Evolutionary conservation across 1,139 yeast genomes (phyloP).

Genomic region (Taiozyma sp.): DNA sequence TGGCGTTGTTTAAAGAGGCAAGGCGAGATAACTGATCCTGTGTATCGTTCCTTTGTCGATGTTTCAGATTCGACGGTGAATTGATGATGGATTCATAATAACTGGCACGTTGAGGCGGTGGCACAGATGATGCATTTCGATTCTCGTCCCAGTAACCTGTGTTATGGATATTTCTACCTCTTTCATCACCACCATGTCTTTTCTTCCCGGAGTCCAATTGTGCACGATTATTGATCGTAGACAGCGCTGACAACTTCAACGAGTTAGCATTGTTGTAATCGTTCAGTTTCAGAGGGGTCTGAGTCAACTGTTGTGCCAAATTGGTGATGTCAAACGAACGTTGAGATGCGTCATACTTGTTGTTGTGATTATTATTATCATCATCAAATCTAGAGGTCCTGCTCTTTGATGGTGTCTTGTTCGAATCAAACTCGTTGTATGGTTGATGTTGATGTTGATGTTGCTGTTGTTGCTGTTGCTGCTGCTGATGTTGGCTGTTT

Average conservation of each 20-base stretch:
- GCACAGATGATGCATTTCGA: conserved; percentile 14
- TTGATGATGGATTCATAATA: conserved; percentile 11
- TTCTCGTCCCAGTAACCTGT: conserved; percentile 19
- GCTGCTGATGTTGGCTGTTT: conserved; percentile 4
- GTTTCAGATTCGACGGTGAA: conserved; percentile 4
- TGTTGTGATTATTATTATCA: conserved; percentile 5
- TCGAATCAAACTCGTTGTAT: conserved; percentile 8
- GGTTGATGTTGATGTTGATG: conserved; percentile 4
- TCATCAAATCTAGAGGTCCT: conserved; percentile 16
- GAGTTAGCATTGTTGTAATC: conserved; percentile 42
- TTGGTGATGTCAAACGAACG: conserved; percentile 33
- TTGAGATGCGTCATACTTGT: conserved; percentile 34
- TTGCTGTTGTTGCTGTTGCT: conserved; percentile 5
- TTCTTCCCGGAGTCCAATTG: conserved; percentile 54
- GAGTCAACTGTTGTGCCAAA: conserved; percentile 24
- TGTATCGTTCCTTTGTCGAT: conserved; percentile 5
- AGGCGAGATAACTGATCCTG: conserved; percentile 12
- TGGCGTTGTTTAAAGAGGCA: conserved; percentile 18
- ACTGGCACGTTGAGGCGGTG: conserved; percentile 14
- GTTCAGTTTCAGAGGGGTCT: conserved; percentile 23
- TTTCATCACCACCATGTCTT: conserved; percentile 11
- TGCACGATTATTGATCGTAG: conserved; percentile 58
- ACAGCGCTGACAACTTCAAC: conserved; percentile 56
- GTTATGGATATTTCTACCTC: conserved; percentile 9
- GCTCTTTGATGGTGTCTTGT: conserved; percentile 18